Percentiles rank a stretch among this genome's conserved stretches.
Evolutionary conservation across 306 rosid genomes (phyloP).

Genomic region (Cajanus cajan): DNA sequence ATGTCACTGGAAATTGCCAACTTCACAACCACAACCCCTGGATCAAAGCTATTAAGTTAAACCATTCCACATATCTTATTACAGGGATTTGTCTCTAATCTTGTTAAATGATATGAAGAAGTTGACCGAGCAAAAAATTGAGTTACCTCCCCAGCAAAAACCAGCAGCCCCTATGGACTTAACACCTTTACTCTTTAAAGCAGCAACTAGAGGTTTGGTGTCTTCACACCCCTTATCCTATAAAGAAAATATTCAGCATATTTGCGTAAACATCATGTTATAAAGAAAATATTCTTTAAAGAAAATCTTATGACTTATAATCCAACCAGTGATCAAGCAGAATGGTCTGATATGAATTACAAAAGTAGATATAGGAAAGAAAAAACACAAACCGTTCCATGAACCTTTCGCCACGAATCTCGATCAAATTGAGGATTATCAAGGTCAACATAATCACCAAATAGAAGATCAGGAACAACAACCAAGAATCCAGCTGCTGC

Average conservation of each 20-base stretch:
- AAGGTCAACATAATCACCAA: constrained; percentile 39
- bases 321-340: neutral
- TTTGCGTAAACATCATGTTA: neutral
- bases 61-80: neutral
- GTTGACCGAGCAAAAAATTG: neutral
- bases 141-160: constrained; percentile 69
- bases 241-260: neutral
- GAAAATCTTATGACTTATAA: neutral
- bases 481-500: constrained; percentile 56
- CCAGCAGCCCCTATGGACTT: constrained; percentile 60
- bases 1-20: constrained; percentile 38
- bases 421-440: constrained; percentile 34
- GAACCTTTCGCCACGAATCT: constrained; percentile 39
- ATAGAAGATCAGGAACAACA: constrained; percentile 63
- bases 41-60: constrained; percentile 2
- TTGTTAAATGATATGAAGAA: neutral
- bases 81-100: neutral
- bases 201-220: constrained; percentile 46
- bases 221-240: constrained; percentile 60
- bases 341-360: neutral
- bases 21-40: constrained; percentile 47
- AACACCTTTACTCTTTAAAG: constrained; percentile 52
- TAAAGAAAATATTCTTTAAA: neutral
- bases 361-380: neutral
- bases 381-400: constrained; percentile 36